Base-by-base conservation (phyloP, 345 rosid genomes). In the Rhodamnia argentea region DNA sequence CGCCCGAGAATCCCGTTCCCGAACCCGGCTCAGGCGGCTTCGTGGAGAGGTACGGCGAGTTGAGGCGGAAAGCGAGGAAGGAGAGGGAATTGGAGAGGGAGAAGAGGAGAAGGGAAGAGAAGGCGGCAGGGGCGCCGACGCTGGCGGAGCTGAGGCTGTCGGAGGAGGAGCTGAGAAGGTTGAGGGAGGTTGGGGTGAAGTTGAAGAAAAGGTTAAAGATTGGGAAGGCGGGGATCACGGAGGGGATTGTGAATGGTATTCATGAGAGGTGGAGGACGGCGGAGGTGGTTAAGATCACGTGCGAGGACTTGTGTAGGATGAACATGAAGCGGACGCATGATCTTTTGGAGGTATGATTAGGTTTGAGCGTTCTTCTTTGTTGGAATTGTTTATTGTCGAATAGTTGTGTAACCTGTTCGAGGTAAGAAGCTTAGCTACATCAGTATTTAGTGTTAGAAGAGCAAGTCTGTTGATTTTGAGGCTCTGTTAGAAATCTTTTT, bases 281-380 rank as follows among this genome's bases (percentile, higher is more conserved):
- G 22, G 98, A 97, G 86, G 93, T 97, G 54, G 97, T 96, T 12
- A 97, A 91, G 96, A 92, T 97, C 88, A 89, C 89, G 56, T 97
- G 98, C 59, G 98, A 96, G 87, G 98, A 97, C 91, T 82, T 97
- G 40, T 94, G 94, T 75, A 93, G 91, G 87, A 86, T 90, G 93
- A 97, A 95, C 91, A 97, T 94, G 99, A 97, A 94, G 93, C 92
- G 98, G 86, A 97, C 98, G n/a, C 99, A 96, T 91, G 98, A 97
- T 83, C 89, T 95, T 83, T 91, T 97, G 91, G 99, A 97, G 98
- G 99, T 96, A 51, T 85, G 74, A 82, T 58, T 24, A 62, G 27
- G 55, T 74, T 20, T 74, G 59, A 62, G 50, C n/a, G 8, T 55
- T 32, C 44, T 32, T 70, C 78, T 32, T 70, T 32, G 78, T 70